A percentile compares a stretch with the other conserved stretches of the same genome.
phyloP scores from a whole-genome alignment of 2,329 filamentous ascomycete genomes.

The Fusarium paranaense region DNA sequence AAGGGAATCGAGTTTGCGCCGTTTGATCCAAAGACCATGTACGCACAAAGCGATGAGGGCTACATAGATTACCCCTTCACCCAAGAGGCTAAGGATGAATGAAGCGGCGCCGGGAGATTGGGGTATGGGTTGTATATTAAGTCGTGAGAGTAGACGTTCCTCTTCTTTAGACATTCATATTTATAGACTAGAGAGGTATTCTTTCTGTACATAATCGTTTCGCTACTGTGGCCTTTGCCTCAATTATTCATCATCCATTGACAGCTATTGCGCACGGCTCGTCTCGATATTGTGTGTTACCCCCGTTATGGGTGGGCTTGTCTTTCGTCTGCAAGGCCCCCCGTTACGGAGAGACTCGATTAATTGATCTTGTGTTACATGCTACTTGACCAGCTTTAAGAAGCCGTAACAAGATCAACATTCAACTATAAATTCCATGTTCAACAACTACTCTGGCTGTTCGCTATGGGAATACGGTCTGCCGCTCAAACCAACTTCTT shows the following conservation, averaged over 20 bases:
- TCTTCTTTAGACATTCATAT: neutral
- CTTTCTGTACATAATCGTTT: too few species aligned
- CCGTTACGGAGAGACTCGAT: neutral
- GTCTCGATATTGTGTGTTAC: neutral
- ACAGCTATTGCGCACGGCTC: too few species aligned
- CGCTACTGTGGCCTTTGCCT: too few species aligned
- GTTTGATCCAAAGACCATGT: neutral
- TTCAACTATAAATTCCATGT: too few species aligned
- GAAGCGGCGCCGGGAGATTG: neutral
- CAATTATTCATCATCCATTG: too few species aligned
- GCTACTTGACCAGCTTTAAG: too few species aligned
- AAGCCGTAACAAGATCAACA: too few species aligned
- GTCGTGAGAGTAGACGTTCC: neutral
- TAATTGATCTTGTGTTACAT: too few species aligned
- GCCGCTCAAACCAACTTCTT: too few species aligned
- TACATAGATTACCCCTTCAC: neutral
- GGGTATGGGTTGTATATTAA: neutral
- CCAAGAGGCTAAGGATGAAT: neutral
- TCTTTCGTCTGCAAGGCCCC: too few species aligned
- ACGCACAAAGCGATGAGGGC: neutral
- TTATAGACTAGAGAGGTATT: neutral
- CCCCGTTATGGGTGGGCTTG: neutral
- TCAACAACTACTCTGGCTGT: too few species aligned
- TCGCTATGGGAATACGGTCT: too few species aligned
- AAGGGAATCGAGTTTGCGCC: slow-evolving; percentile 11